Conservation (phyloP, 2,329 filamentous ascomycete genomes). For the Berkeleyomyces rouxiae region DNA sequence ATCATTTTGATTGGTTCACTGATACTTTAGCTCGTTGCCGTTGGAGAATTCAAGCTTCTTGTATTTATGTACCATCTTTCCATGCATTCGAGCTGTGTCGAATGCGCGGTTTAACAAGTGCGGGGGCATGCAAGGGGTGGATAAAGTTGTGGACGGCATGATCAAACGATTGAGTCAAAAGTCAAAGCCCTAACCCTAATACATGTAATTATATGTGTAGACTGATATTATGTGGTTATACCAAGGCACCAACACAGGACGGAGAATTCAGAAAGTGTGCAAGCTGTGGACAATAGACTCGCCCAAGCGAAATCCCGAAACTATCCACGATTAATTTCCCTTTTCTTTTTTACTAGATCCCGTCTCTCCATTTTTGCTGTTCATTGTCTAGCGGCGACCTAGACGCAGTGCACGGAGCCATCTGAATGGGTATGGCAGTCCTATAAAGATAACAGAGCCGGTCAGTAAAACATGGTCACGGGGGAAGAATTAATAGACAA, state of each 20-base stretch:
- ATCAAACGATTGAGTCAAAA: no score
- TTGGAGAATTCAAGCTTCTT: background rate
- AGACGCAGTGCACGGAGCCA: conserved; percentile 23
- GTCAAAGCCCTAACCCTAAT: no score
- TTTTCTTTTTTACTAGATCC: background rate
- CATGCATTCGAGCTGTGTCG: no score
- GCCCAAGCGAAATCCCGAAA: background rate
- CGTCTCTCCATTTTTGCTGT: background rate
- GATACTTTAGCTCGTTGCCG: background rate
- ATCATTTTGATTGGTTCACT: background rate
- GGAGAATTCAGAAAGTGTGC: no score
- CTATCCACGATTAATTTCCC: background rate
- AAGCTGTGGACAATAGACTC: no score
- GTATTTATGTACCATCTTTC: no score
- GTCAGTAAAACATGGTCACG: background rate
- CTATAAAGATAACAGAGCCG: conserved; percentile 31
- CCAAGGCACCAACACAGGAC: no score
- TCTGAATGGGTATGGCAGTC: conserved; percentile 29
- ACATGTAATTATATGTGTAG: no score
- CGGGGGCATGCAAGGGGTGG: no score
- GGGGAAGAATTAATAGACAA: background rate
- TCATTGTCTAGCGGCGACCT: background rate
- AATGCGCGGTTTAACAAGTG: no score
- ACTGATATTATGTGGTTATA: no score
- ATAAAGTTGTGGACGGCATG: no score